phyloP scores from a whole-genome alignment of 2,329 filamentous ascomycete genomes.

The Colletotrichum siamense region DNA sequence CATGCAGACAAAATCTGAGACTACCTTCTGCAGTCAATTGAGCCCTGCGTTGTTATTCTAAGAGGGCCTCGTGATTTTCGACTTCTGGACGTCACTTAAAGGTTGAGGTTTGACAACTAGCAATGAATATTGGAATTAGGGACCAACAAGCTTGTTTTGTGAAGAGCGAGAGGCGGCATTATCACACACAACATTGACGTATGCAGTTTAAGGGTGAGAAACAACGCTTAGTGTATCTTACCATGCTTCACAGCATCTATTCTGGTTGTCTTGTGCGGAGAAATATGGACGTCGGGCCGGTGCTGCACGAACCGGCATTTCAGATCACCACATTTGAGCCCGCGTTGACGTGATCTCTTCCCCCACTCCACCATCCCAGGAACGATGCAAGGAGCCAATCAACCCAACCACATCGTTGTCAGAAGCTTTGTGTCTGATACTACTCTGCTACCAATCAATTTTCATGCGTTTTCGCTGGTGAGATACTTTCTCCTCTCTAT shows the following conservation, averaged over 20 bases:
- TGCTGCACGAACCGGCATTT: background rate
- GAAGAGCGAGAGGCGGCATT: background rate
- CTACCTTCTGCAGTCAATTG: background rate
- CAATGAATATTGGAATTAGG: background rate
- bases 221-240: background rate
- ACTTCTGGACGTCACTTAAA: background rate
- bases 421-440: background rate
- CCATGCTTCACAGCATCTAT: background rate
- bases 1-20: background rate
- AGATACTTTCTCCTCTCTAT: background rate
- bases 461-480: background rate
- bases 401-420: background rate
- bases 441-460: background rate
- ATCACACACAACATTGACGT: background rate
- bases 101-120: background rate
- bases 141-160: background rate
- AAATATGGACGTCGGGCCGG: background rate
- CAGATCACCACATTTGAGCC: background rate
- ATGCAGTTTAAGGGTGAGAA: background rate
- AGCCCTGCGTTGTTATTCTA: background rate
- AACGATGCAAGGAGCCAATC: background rate
- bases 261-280: background rate
- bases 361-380: background rate
- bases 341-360: slow-evolving; percentile 3
- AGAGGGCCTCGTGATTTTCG: background rate